Percentiles rank a stretch among this genome's conserved stretches.
Conservation (phyloP, 1,284 basidiomycete genomes). For the Leccinum angustisporum region DNA sequence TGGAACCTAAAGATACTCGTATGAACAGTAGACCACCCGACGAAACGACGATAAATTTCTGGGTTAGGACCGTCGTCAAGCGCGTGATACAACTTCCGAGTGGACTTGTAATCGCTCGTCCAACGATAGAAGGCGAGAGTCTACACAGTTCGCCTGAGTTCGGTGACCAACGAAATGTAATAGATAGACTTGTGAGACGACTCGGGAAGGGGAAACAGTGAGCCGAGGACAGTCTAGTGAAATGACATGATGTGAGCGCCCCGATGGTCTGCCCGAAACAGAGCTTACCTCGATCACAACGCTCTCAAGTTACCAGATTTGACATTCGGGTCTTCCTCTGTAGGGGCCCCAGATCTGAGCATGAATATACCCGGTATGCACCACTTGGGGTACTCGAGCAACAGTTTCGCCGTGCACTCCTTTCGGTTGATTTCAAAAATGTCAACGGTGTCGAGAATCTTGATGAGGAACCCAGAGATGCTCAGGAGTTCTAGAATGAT, state of each 20-base stretch:
- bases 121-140: conserved; percentile 86
- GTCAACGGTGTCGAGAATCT: conserved; percentile 82
- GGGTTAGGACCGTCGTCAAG: conserved; percentile 85
- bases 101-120: conserved; percentile 93
- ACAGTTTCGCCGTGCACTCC: conserved; percentile 78
- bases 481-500: conserved; percentile 75
- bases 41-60: conserved; percentile 77
- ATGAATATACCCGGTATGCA: conserved; percentile 75
- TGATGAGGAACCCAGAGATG: conserved; percentile 75
- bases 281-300: conserved; percentile 71
- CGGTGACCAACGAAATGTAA: conserved; percentile 87
- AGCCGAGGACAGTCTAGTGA: conserved; percentile 68
- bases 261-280: not conserved
- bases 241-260: conserved; percentile 4
- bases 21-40: conserved; percentile 95
- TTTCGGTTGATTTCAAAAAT: conserved; percentile 97
- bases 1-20: conserved; percentile 94
- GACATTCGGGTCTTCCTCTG: conserved; percentile 49
- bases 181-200: conserved; percentile 34
- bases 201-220: conserved; percentile 75
- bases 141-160: conserved; percentile 71
- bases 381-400: conserved; percentile 84
- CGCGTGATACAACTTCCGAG: conserved; percentile 63
- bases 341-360: conserved; percentile 55
- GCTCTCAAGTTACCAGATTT: conserved; percentile 81